Evolutionary conservation across 352 stramenopile species (phyloP).

Genomic region (Globisporangium cederbergense): DNA sequence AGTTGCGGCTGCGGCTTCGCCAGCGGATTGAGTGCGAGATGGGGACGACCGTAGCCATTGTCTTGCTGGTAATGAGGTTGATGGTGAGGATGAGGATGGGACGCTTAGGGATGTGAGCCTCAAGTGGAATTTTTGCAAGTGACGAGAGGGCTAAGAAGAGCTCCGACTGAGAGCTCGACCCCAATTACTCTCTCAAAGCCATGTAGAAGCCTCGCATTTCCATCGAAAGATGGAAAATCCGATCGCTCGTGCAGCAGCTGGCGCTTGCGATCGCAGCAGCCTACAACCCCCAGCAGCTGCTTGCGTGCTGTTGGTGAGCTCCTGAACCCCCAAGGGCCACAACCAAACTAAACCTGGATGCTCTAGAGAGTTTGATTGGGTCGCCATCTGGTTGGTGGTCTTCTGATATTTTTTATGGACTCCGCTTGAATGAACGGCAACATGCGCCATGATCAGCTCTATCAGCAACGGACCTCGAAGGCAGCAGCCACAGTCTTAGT

Average conservation of each 20-base stretch:
- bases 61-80: background rate
- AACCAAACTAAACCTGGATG: background rate
- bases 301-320: background rate
- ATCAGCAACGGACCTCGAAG: background rate
- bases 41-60: conserved; percentile 54
- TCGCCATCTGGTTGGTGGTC: too few species aligned
- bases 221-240: background rate
- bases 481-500: background rate
- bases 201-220: background rate
- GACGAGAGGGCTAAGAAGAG: background rate
- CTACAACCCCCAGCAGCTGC: background rate
- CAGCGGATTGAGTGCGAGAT: conserved; percentile 53
- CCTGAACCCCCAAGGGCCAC: background rate
- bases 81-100: background rate
- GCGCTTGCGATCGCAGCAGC: background rate
- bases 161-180: background rate
- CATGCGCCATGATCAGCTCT: background rate
- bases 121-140: background rate
- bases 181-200: background rate
- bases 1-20: conserved; percentile 47
- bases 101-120: background rate
- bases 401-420: background rate
- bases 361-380: background rate
- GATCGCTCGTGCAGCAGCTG: conserved; percentile 2
- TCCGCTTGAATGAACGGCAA: background rate